Conservation (phyloP, 805 yeast species). For the Yarrowia yakushimensis region DNA sequence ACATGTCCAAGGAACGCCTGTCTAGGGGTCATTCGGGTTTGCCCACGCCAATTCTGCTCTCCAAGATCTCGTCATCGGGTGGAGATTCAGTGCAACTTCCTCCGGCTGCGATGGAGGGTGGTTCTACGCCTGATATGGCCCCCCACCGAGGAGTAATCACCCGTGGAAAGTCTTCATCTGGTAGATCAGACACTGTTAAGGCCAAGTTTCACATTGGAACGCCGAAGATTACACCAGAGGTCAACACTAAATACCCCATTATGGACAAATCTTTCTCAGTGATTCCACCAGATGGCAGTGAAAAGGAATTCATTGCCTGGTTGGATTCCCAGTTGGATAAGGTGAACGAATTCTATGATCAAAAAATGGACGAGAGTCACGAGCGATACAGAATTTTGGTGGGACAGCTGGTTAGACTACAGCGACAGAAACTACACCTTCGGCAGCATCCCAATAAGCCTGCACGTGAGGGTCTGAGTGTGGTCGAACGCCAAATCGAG, state of each 20-base stretch:
- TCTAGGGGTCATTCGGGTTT: background rate
- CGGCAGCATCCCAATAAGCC: slow-evolving; percentile 28
- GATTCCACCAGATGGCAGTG: slow-evolving; percentile 34
- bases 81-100: slow-evolving; percentile 1
- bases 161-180: background rate
- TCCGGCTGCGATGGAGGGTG: slow-evolving; percentile 3
- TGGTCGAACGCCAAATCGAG: slow-evolving; percentile 13
- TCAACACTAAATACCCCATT: background rate
- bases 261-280: slow-evolving; percentile 10
- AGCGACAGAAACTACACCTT: slow-evolving; percentile 44
- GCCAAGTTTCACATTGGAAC: slow-evolving; percentile 12
- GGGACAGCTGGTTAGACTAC: slow-evolving; percentile 63
- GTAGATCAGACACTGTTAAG: background rate
- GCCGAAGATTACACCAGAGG: slow-evolving; percentile 3
- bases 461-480: slow-evolving; percentile 26
- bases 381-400: slow-evolving; percentile 59
- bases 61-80: background rate
- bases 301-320: slow-evolving; percentile 59
- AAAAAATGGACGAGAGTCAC: slow-evolving; percentile 57
- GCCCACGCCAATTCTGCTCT: slow-evolving; percentile 14
- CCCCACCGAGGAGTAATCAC: background rate
- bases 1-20: slow-evolving; percentile 2
- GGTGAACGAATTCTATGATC: slow-evolving; percentile 58
- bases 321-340: slow-evolving; percentile 57
- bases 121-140: slow-evolving; percentile 4